Evolutionary conservation across 441 rosid genomes (phyloP), one percentile per base, ranked within the genome.

Genomic region (Erodium texanum): DNA sequence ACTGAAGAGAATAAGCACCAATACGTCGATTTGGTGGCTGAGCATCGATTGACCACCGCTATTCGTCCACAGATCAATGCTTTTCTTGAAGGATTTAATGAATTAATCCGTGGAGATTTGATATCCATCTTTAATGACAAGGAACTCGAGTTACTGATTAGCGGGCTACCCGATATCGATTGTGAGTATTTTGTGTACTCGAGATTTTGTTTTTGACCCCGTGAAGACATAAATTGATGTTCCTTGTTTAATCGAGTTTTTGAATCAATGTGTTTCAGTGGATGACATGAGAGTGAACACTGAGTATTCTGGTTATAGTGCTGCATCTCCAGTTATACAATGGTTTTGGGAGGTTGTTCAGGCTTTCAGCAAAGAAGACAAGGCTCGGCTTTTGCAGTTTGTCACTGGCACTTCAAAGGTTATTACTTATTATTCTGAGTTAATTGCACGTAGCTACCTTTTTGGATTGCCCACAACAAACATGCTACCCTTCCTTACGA

Each of bases 321-420:
- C 83, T 41, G 97, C 86, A 72, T 91, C 99, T 67, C 83, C 80
- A 75, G 90, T 90, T 67, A 83, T 92, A 78, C 96, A 85, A 71
- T 92, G 99, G 99, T 92, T 95, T 79, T 95, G 99, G 99, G 97
- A 95, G 78, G 97, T 86, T 29, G 93, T 87, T 66, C 87, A 85
- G 82, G 86, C 81, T 69, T 95, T 95, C 73, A 95, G 80, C 82
- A 90, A 95, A 78, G 99, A 95, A 85, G 98, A 95, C 74, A 89
- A 85, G 97, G 98, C 97, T 27, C 82, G 97, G 70, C 78, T 90
- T 69, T 85, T 95, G 73, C 98, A 92, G 62, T 95, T 95, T 82
- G 96, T 92, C 64, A 89, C 98, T 20, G 99, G 99, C 77, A 95
- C 99, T 66, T 92, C 97, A 22, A 92, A 95, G 99, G 99, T 94